Conservation (phyloP, 2,329 filamentous ascomycete species). For the Colletotrichum agaves region DNA sequence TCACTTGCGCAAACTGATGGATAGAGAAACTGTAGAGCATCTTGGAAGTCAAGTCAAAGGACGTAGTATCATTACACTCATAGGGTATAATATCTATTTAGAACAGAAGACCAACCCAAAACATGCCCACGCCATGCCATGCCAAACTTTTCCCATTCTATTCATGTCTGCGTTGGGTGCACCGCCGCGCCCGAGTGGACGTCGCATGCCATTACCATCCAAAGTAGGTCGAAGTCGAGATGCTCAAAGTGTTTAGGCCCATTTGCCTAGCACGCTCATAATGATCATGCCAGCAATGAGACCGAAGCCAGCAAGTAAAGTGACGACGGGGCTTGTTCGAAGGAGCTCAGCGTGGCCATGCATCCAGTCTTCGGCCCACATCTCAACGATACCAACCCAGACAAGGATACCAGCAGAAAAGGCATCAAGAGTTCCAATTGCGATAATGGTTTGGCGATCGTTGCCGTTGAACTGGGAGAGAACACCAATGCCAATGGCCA, state of each 20-base stretch:
- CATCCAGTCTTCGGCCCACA: constrained; percentile 82
- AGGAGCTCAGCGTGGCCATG: constrained; percentile 62
- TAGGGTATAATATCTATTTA: constrained; percentile 32
- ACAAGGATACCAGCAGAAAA: constrained; percentile 79
- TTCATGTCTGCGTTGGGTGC: not conserved
- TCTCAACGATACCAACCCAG: constrained; percentile 85
- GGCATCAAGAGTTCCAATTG: constrained; percentile 79
- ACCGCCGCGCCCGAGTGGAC: not conserved
- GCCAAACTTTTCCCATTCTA: not conserved
- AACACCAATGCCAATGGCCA: constrained; percentile 83
- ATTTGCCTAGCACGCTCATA: constrained; percentile 81
- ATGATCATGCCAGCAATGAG: constrained; percentile 71
- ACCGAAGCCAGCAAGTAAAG: constrained; percentile 60
- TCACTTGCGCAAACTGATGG: no score
- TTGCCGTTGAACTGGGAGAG: constrained; percentile 79
- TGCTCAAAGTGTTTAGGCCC: constrained; percentile 63
- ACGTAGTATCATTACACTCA: constrained; percentile 23
- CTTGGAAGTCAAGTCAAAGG: not conserved
- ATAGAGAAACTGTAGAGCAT: no score
- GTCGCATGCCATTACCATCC: constrained; percentile 15
- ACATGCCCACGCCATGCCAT: not conserved
- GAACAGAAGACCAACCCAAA: constrained; percentile 18
- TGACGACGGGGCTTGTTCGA: constrained; percentile 59
- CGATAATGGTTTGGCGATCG: constrained; percentile 73
- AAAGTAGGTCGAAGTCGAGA: not conserved